A percentile compares a stretch with the other conserved stretches of the same genome.
Evolutionary conservation across 2,329 filamentous ascomycete species (phyloP).

Genomic region (Fusarium sp.): DNA sequence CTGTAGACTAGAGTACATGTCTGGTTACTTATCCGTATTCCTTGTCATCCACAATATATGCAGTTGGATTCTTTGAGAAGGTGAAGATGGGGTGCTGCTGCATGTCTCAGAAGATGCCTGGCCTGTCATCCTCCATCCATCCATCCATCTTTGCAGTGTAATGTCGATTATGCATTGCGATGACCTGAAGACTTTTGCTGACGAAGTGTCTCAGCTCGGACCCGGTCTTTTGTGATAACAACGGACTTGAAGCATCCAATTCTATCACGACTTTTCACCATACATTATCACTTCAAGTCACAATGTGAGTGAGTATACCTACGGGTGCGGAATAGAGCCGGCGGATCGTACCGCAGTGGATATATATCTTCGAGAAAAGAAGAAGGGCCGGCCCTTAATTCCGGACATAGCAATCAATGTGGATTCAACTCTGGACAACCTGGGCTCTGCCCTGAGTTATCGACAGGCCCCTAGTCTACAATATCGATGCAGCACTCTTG

Average conservation of each 20-base stretch:
- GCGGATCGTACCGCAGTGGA: conserved; percentile 2
- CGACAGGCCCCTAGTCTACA: not conserved
- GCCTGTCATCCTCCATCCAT: not conserved
- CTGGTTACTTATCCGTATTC: not conserved
- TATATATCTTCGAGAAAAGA: not conserved
- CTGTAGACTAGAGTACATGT: not conserved
- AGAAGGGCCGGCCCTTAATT: not conserved
- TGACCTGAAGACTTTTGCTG: conserved; percentile 1
- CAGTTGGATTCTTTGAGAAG: conserved; percentile 9
- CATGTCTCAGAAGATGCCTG: conserved; percentile 12
- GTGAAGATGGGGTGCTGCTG: conserved; percentile 9
- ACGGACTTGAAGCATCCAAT: not conserved
- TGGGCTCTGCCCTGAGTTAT: not conserved
- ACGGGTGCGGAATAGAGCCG: not conserved
- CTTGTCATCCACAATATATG: conserved; percentile 13
- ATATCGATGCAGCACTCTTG: conserved; percentile 7
- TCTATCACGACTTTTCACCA: not conserved
- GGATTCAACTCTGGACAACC: not conserved
- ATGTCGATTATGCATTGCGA: conserved; percentile 10
- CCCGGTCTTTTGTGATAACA: not conserved
- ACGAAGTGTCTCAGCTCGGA: not conserved
- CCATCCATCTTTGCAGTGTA: not conserved
- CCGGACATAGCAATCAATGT: not conserved
- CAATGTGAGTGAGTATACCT: not conserved
- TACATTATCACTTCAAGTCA: not conserved